phyloP scores from a whole-genome alignment of 2,329 filamentous ascomycete species.

The Xylaria sp. region DNA sequence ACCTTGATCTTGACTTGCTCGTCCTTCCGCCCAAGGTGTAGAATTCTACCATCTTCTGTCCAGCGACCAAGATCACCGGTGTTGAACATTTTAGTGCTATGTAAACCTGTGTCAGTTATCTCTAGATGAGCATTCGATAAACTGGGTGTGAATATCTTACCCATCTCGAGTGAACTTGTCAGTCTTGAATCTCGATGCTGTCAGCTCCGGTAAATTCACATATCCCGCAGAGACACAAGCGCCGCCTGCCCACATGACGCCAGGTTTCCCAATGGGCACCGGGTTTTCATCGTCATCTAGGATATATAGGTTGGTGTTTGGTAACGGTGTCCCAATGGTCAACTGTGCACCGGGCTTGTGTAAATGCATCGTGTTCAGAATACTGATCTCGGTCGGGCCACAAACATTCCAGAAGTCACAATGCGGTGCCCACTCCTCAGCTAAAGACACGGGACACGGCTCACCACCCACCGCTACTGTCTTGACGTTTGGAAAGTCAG shows the following conservation, averaged over 20 bases:
- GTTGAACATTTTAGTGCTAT: constrained; percentile 60
- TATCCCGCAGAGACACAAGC: constrained; percentile 61
- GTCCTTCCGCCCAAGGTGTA: constrained; percentile 62
- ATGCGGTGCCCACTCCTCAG: constrained; percentile 59
- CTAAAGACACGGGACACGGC: constrained; percentile 50
- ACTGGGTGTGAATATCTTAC: constrained; percentile 41
- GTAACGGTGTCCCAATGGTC: constrained; percentile 60
- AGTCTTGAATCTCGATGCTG: constrained; percentile 53
- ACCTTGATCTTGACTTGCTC: constrained; percentile 67
- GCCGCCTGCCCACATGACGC: constrained; percentile 63
- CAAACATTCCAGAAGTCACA: constrained; percentile 61
- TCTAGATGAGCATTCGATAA: not conserved
- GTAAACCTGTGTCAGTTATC: not conserved
- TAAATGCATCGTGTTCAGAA: constrained; percentile 62
- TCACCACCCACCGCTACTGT: constrained; percentile 62
- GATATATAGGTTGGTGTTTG: constrained; percentile 63
- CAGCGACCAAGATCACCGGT: constrained; percentile 65
- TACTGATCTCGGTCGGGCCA: constrained; percentile 65
- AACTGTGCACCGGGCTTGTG: constrained; percentile 53
- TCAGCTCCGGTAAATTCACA: constrained; percentile 57
- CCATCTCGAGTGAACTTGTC: constrained; percentile 59
- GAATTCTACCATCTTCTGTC: constrained; percentile 57
- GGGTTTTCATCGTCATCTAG: constrained; percentile 54
- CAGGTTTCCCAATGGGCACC: constrained; percentile 53
- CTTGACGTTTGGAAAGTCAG: constrained; percentile 56